Evolutionary conservation across 1,284 basidiomycete genomes (phyloP).

Genomic region (Mycena citricolor): DNA sequence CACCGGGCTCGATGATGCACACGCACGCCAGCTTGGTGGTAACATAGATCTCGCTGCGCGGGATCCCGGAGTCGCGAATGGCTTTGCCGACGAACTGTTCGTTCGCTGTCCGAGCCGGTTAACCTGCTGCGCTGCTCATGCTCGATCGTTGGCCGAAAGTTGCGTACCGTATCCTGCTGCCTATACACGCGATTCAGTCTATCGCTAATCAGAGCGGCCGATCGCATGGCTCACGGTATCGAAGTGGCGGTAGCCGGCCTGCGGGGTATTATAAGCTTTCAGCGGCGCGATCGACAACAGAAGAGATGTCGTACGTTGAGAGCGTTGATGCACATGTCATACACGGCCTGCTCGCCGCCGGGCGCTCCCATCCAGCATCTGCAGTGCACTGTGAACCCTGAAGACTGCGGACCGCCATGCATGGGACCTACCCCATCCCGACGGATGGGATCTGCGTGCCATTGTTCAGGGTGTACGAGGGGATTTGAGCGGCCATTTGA

Average conservation of each 20-base stretch:
- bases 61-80: conserved; percentile 44
- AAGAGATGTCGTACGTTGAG: conserved; percentile 29
- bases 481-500: conserved; percentile 18
- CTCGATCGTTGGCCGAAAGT: too few species aligned
- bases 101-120: too few species aligned
- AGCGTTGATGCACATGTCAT: conserved; percentile 38
- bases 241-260: conserved; percentile 41
- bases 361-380: conserved; percentile 44
- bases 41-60: conserved; percentile 51
- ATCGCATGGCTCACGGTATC: conserved; percentile 34
- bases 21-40: conserved; percentile 43
- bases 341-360: conserved; percentile 35
- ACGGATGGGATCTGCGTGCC: conserved; percentile 39
- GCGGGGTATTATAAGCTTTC: neutral
- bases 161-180: conserved; percentile 36
- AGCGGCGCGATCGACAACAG: neutral
- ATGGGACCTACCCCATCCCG: conserved; percentile 36
- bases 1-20: neutral
- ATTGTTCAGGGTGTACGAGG: conserved; percentile 36
- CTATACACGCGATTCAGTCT: conserved; percentile 20
- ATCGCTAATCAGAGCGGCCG: neutral
- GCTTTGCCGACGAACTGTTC: conserved; percentile 49
- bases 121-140: too few species aligned
- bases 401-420: neutral
- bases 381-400: neutral